phyloP scores from a whole-genome alignment of 257 asterid genomes.

The Phtheirospermum japonicum region DNA sequence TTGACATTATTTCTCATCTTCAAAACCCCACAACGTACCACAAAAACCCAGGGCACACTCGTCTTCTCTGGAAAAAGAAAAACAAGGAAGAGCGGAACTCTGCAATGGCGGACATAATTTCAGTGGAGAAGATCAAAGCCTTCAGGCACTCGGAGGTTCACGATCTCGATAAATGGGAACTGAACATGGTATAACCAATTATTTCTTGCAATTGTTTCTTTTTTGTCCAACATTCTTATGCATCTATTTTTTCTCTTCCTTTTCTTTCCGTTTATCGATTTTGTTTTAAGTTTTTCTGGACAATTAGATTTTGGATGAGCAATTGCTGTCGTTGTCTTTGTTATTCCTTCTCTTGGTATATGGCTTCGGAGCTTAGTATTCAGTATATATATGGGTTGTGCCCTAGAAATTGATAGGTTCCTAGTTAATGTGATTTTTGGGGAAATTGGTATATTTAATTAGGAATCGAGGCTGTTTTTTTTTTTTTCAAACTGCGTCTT shows the following conservation, averaged over 20 bases:
- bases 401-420: not conserved
- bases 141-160: slow-evolving; percentile 82
- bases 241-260: not conserved
- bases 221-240: too few relatives aligned
- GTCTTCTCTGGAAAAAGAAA: too few relatives aligned
- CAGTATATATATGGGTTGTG: not conserved
- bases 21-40: slow-evolving; percentile 19
- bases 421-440: slow-evolving; percentile 1
- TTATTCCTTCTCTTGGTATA: not conserved
- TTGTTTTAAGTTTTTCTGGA: not conserved
- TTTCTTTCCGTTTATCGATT: not conserved
- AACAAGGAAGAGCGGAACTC: not conserved
- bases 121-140: slow-evolving; percentile 61
- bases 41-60: slow-evolving; percentile 33
- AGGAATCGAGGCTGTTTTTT: not conserved
- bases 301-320: not conserved
- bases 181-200: slow-evolving; percentile 51
- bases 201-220: slow-evolving; percentile 1
- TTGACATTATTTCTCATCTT: not conserved
- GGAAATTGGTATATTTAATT: not conserved
- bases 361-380: not conserved
- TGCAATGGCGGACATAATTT: slow-evolving; percentile 57
- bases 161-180: slow-evolving; percentile 75
- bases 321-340: not conserved
- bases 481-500: too few relatives aligned